Evolutionary conservation across 1,284 basidiomycete species (phyloP).

Genomic region (Austroboletus niveus): DNA sequence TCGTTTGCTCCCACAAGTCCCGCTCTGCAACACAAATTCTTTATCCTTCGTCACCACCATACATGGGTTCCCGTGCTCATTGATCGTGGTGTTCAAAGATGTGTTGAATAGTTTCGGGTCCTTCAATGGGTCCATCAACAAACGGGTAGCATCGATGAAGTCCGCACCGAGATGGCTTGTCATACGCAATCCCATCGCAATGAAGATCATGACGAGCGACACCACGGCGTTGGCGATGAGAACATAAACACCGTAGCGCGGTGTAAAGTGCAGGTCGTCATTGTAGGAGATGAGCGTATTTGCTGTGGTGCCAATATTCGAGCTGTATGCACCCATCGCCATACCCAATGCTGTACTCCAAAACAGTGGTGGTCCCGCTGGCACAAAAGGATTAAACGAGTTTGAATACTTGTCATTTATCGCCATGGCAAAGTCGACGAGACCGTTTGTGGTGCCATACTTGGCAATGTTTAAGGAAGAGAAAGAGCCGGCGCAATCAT

Average conservation of each 20-base stretch:
- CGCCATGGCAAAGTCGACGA: too few species aligned
- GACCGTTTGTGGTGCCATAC: too few species aligned
- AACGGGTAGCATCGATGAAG: background rate
- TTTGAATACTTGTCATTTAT: too few species aligned
- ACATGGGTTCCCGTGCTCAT: background rate
- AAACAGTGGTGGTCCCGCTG: too few species aligned
- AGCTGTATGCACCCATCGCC: background rate
- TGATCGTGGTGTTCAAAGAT: background rate
- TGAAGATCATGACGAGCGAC: background rate
- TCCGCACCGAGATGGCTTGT: too few species aligned
- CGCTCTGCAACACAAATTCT: background rate
- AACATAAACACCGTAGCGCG: background rate
- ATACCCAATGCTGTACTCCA: background rate
- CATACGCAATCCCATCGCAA: background rate
- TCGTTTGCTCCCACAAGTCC: too few species aligned
- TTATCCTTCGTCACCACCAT: background rate
- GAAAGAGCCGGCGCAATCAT: too few species aligned
- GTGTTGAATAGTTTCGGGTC: background rate
- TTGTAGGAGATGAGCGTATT: too few species aligned
- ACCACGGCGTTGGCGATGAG: slow-evolving; percentile 4
- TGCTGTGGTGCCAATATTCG: too few species aligned
- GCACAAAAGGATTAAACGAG: too few species aligned
- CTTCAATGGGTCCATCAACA: slow-evolving; percentile 3
- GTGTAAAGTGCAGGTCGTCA: background rate
- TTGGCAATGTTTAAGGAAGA: too few species aligned